Percentiles rank a stretch among this genome's conserved stretches.
These are phyloP conservation scores for Starmerella ratchasimensis DNA, from an alignment of 805 yeast species.

Conservation along the genomic window DNA sequence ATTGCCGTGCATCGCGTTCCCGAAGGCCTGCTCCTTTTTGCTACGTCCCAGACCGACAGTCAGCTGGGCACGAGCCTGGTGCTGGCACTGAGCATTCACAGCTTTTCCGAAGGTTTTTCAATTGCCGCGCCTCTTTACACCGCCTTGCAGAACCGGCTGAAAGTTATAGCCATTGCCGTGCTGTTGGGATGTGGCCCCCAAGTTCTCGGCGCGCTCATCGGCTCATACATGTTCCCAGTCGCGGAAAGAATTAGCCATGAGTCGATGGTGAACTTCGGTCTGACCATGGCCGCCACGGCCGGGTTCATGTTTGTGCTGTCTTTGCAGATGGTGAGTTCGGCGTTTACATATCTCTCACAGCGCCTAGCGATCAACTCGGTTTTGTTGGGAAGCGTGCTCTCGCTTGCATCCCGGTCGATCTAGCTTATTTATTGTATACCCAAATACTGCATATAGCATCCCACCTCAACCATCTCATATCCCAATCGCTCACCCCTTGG, in stretches of 20 bases:
- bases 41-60: conserved; percentile 56
- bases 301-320: conserved; percentile 78
- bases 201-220: conserved; percentile 69
- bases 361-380: conserved; percentile 46
- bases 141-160: conserved; percentile 46
- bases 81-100: conserved; percentile 73
- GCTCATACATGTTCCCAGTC: conserved; percentile 31
- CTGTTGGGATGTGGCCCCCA: conserved; percentile 72
- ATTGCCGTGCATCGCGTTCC: conserved; percentile 84
- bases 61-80: conserved; percentile 67
- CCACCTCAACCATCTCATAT: no score
- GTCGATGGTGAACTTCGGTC: conserved; percentile 36
- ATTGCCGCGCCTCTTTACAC: conserved; percentile 84
- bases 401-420: conserved; percentile 12
- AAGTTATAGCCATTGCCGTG: conserved; percentile 54
- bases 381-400: conserved; percentile 37
- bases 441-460: no score
- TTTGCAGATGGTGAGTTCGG: conserved; percentile 73
- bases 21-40: conserved; percentile 83
- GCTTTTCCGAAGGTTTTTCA: conserved; percentile 85
- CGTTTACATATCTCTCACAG: conserved; percentile 59
- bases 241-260: conserved; percentile 34
- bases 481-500: no score
- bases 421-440: no score
- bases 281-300: conserved; percentile 56